Evolutionary conservation across 306 rosid genomes (phyloP).

Genomic region (Nissolia schottii): DNA sequence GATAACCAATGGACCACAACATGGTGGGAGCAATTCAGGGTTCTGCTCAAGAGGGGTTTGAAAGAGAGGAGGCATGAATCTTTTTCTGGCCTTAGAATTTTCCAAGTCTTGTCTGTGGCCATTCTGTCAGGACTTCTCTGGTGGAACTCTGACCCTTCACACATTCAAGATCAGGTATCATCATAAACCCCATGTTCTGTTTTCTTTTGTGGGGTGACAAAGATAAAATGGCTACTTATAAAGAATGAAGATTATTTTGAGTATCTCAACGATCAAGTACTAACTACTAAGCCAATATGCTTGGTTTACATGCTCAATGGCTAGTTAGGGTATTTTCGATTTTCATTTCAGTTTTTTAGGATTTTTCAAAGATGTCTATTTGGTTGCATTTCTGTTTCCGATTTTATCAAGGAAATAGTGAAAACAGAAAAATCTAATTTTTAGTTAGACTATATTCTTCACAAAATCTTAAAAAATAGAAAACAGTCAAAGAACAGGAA

Average conservation of each 20-base stretch:
- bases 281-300: background rate
- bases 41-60: slow-evolving; percentile 76
- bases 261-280: background rate
- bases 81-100: slow-evolving; percentile 76
- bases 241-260: background rate
- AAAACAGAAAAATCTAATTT: too few species aligned
- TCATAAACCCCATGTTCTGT: background rate
- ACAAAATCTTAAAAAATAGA: too few species aligned
- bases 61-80: slow-evolving; percentile 85
- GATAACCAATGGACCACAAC: slow-evolving; percentile 62
- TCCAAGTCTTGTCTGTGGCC: slow-evolving; percentile 84
- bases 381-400: too few species aligned
- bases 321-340: too few species aligned
- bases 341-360: too few species aligned
- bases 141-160: slow-evolving; percentile 80
- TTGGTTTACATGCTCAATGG: background rate
- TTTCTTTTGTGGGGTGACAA: background rate
- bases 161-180: slow-evolving; percentile 80
- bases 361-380: too few species aligned
- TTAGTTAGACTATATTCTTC: too few species aligned
- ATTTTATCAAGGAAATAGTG: too few species aligned
- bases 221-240: background rate
- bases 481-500: too few species aligned
- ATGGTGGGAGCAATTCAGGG: slow-evolving; percentile 83
- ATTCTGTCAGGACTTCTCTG: slow-evolving; percentile 79